Evolutionary conservation across 352 stramenopile genomes (phyloP).

Genomic region (Chrysophaeum taylorii): DNA sequence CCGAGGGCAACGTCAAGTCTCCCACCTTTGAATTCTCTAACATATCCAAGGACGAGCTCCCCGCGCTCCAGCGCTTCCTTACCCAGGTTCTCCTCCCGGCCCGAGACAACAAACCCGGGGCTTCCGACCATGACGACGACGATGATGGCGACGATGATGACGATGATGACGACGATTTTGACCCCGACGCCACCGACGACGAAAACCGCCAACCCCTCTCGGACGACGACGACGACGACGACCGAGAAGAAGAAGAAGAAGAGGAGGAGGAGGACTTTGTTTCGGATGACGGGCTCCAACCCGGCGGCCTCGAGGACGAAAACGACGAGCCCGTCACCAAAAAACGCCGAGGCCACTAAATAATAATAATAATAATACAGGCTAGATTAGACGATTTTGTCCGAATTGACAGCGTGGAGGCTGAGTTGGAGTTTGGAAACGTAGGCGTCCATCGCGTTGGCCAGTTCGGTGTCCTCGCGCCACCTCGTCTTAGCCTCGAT

Average conservation of each 20-base stretch:
- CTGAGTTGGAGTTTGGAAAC: constrained; percentile 21
- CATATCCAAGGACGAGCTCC: neutral
- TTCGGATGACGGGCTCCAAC: too few relatives aligned
- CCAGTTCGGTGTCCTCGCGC: constrained; percentile 27
- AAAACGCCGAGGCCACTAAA: neutral
- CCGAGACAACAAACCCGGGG: neutral
- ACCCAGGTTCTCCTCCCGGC: neutral
- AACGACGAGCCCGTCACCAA: too few relatives aligned
- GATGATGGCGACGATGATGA: neutral
- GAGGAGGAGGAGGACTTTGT: neutral
- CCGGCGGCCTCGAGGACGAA: too few relatives aligned
- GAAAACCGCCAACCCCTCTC: too few relatives aligned
- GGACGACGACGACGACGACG: neutral
- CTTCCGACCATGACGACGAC: too few relatives aligned
- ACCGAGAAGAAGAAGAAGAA: neutral
- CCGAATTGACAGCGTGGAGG: constrained; percentile 27
- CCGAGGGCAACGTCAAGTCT: neutral
- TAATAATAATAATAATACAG: constrained; percentile 15
- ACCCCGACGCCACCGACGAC: neutral
- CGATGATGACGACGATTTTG: neutral
- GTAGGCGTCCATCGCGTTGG: constrained; percentile 22
- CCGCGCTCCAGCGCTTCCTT: neutral
- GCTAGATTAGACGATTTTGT: constrained; percentile 21
- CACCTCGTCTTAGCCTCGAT: constrained; percentile 14
- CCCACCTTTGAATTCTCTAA: constrained; percentile 1